Evolutionary conservation across 345 rosid species (phyloP).

Genomic region (Streptanthus diversifolius): DNA sequence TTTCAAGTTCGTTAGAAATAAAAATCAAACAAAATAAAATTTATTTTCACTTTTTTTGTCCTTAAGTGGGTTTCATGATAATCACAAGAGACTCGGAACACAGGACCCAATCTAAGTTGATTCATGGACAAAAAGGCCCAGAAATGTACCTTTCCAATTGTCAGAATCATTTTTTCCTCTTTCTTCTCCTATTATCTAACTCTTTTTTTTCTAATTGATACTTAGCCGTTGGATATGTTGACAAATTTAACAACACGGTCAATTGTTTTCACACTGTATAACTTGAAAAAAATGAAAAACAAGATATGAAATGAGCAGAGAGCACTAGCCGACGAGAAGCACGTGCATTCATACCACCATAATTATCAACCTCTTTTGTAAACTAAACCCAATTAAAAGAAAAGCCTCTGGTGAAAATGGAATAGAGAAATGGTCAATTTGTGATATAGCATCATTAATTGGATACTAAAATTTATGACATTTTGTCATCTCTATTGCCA

Average conservation of each 20-base stretch:
- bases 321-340: slow-evolving; percentile 34
- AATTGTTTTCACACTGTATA: slow-evolving; percentile 21
- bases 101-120: slow-evolving; percentile 30
- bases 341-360: slow-evolving; percentile 31
- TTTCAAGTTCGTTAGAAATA: slow-evolving; percentile 10
- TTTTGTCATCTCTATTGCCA: too few species aligned
- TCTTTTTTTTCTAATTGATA: not conserved
- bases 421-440: slow-evolving; percentile 33
- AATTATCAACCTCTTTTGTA: slow-evolving; percentile 25
- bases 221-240: slow-evolving; percentile 27
- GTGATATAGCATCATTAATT: too few species aligned
- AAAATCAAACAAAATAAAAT: not conserved
- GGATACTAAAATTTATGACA: too few species aligned
- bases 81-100: slow-evolving; percentile 10
- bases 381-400: not conserved
- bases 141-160: slow-evolving; percentile 23
- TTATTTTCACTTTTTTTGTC: not conserved
- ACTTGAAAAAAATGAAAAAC: not conserved
- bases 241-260: slow-evolving; percentile 2
- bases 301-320: slow-evolving; percentile 20
- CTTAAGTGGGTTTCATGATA: slow-evolving; percentile 33
- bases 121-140: slow-evolving; percentile 21
- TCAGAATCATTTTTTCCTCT: not conserved
- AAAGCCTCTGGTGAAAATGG: slow-evolving; percentile 13
- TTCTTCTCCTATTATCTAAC: slow-evolving; percentile 2